Evolutionary conservation across 106 monocot species (phyloP).

Genomic region (Chionographis japonica): DNA sequence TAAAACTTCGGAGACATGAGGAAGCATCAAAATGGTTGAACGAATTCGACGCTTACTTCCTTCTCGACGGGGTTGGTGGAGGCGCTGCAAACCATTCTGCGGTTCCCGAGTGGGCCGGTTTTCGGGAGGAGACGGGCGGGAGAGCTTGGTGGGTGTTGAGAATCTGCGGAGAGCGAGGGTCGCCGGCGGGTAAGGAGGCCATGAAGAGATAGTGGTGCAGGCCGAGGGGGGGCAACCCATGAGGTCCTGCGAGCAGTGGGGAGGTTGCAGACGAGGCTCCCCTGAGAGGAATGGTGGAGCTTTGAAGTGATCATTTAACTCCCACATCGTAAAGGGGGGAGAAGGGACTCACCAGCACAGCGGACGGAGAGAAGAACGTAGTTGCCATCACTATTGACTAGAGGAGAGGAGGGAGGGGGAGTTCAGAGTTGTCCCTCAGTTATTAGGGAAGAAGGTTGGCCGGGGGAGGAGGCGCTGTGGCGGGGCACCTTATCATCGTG

Average conservation of each 20-base stretch:
- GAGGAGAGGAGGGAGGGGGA: too few relatives aligned
- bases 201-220: too few relatives aligned
- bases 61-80: constrained; percentile 14
- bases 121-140: neutral
- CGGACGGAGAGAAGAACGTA: neutral
- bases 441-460: too few relatives aligned
- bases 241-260: neutral
- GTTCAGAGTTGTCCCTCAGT: too few relatives aligned
- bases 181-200: too few relatives aligned
- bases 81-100: constrained; percentile 3
- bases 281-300: neutral
- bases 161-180: neutral
- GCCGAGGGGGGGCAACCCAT: neutral
- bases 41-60: neutral
- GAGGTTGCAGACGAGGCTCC: neutral
- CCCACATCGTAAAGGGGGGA: neutral
- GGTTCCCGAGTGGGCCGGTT: neutral
- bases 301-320: neutral
- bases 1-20: neutral
- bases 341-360: neutral
- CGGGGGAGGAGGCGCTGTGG: too few relatives aligned
- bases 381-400: neutral
- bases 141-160: neutral
- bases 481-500: too few relatives aligned
- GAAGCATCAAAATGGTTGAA: neutral